Evolutionary conservation across 495 filamentous ascomycete genomes (phyloP), one percentile per base, ranked within the genome.

Genomic region (Lindgomyces ingoldianus): DNA sequence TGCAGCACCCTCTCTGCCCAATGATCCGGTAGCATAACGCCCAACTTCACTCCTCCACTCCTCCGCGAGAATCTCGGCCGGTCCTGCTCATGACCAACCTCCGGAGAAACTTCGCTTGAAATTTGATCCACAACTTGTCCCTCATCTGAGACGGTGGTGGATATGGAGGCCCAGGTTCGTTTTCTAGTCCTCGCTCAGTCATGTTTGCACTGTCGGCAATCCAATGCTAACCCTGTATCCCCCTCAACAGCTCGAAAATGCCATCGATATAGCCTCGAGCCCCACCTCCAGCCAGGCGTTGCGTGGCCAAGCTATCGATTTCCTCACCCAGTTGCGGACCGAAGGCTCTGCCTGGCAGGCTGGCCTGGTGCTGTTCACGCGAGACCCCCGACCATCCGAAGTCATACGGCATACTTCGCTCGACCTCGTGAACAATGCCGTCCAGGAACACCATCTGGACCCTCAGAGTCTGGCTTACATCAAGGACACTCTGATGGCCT

Each of bases 401-500:
- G 82, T 96, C 51, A 88, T 96, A 48, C 90, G 94, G 21, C 85
- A 93, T 73, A 86, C 92, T 33, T 90, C 87, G 51, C 82, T 99
- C 58, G 94, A 99, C 70, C 84, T 98, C 45, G 81, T 98, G 72
- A 96, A 96, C 75, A 91, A 90, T 76, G 89, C 91, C 42, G 86
- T 96, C 55, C 88, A 95, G 66, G 80, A 80, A 18, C 86, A 90
- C 66, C 76, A 83, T 22, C 81, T 95, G 55, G 87, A 91, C 58
- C 75, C 77, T n/a, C 80, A 85, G 68, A 85, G 83, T 64, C 76
- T 97, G 55, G 74, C 73, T 33, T 84, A 86, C 64, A 81, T 97
- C 63, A 89, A 87, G 71, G 85, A 94, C 70, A 84, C 84, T 24
- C 75, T 99, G 64, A 76, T 96, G 71, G 81, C 81, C 53, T 97